Conservation (phyloP, 208 protist genomes). For the Phytomonas sp. region DNA sequence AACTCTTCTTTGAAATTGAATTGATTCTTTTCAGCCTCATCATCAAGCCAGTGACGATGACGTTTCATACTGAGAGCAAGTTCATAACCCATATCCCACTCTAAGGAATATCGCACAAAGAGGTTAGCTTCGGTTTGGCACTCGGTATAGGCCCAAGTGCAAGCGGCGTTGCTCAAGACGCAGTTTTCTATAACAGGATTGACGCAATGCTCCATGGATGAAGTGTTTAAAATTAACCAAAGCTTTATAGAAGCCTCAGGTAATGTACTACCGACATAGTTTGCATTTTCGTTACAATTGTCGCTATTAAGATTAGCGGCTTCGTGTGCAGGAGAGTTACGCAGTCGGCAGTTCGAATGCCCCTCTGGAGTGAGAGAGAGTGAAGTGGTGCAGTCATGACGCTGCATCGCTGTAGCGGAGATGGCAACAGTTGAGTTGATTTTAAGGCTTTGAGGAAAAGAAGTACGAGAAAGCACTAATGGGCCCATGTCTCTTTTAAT, state of each 20-base stretch:
- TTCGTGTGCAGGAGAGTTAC: neutral
- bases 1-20: neutral
- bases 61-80: slow-evolving; percentile 46
- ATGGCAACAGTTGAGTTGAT: neutral
- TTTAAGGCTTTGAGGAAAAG: neutral
- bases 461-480: neutral
- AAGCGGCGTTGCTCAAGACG: slow-evolving; percentile 34
- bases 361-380: neutral
- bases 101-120: slow-evolving; percentile 63
- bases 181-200: slow-evolving; percentile 34
- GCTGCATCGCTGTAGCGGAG: no score
- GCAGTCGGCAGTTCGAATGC: neutral
- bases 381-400: neutral
- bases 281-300: neutral
- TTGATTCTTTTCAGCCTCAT: neutral
- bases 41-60: slow-evolving; percentile 17
- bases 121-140: slow-evolving; percentile 25
- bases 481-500: neutral
- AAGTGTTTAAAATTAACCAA: neutral
- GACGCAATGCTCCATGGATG: slow-evolving; percentile 21
- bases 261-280: neutral
- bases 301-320: neutral
- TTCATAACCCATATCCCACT: slow-evolving; percentile 84
- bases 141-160: slow-evolving; percentile 54
- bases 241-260: neutral